Evolutionary conservation across 495 filamentous ascomycete genomes (phyloP).

Genomic region (Aeminium ludgeri): DNA sequence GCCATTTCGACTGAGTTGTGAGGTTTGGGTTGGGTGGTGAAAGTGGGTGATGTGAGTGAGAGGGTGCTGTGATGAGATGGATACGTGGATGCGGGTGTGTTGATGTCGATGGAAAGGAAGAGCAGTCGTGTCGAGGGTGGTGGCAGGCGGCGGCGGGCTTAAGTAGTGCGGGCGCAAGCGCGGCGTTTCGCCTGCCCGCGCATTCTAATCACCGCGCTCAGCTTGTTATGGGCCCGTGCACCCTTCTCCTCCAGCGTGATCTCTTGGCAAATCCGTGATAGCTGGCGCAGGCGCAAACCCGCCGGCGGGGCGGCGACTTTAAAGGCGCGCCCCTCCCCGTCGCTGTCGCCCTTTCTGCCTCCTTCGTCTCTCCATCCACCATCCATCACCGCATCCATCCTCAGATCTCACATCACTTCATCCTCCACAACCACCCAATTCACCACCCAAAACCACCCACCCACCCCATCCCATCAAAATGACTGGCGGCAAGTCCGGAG

Average conservation of each 20-base stretch:
- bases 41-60: slow-evolving; percentile 8
- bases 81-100: background rate
- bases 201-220: too few relatives aligned
- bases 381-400: too few relatives aligned
- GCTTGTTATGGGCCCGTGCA: too few relatives aligned
- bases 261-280: too few relatives aligned
- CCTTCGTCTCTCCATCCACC: slow-evolving; percentile 14
- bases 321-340: slow-evolving; percentile 9
- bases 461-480: slow-evolving; percentile 52
- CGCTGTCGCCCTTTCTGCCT: background rate
- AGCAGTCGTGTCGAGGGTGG: slow-evolving; percentile 4
- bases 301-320: background rate
- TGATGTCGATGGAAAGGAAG: slow-evolving; percentile 13
- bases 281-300: background rate
- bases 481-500: slow-evolving; percentile 97
- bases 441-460: slow-evolving; percentile 10
- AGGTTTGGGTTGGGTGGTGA: slow-evolving; percentile 7
- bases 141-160: background rate
- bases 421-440: slow-evolving; percentile 14
- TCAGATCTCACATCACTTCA: too few relatives aligned
- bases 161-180: background rate
- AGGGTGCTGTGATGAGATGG: slow-evolving; percentile 12
- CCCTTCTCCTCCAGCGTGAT: too few relatives aligned
- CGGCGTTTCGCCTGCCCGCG: too few relatives aligned
- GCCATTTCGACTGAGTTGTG: slow-evolving; percentile 15